These are phyloP conservation scores for Colletotrichum sp. DNA, from an alignment of 2,329 filamentous ascomycete genomes.

Conservation along the genomic window DNA sequence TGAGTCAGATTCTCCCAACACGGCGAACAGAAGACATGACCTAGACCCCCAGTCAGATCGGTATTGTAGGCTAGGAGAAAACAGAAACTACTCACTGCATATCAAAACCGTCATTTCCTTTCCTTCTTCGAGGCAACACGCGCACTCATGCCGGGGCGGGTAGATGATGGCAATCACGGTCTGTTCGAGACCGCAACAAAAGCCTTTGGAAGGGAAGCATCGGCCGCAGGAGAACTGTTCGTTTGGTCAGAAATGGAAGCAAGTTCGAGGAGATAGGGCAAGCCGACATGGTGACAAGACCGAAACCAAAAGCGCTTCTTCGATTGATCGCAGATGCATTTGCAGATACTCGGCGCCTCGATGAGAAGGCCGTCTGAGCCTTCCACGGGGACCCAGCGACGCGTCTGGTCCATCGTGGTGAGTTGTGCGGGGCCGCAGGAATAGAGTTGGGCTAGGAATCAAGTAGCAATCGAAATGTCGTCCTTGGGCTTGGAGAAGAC, in stretches of 20 bases:
- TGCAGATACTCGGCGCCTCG: not conserved
- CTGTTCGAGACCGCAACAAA: not conserved
- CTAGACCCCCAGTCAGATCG: not conserved
- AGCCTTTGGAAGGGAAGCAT: not conserved
- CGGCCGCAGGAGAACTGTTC: not conserved
- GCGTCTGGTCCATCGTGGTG: not conserved
- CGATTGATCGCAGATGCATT: not conserved
- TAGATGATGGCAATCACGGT: not conserved
- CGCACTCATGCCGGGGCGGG: not conserved
- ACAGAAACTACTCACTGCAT: not conserved
- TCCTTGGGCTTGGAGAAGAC: not conserved
- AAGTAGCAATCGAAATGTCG: not conserved
- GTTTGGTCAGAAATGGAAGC: not conserved
- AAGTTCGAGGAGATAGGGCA: not conserved
- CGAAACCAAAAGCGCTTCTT: not conserved
- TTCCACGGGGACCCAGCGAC: not conserved
- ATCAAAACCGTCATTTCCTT: not conserved
- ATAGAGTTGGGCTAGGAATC: not conserved
- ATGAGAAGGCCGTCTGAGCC: not conserved
- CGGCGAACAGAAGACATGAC: not conserved
- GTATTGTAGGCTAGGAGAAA: not conserved
- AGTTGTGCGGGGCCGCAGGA: not conserved
- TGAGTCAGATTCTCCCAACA: not conserved
- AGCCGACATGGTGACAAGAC: not conserved
- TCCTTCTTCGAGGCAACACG: not conserved